Evolutionary conservation across 441 rosid genomes (phyloP).

Genomic region (Daphne laureola): DNA sequence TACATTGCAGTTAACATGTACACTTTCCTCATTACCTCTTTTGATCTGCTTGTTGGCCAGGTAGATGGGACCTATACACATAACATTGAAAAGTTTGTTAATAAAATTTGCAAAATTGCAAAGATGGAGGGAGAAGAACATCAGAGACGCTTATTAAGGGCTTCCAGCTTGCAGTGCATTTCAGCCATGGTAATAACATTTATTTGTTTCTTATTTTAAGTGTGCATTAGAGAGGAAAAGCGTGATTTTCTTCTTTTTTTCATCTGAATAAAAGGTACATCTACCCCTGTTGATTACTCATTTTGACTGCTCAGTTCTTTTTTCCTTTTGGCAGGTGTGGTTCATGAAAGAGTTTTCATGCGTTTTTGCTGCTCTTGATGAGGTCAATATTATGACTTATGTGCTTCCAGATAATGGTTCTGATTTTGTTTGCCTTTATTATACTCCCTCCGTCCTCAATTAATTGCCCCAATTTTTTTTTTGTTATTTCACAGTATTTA

Average conservation of each 20-base stretch:
- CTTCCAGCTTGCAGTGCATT: conserved; percentile 88
- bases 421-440: neutral
- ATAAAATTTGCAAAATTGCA: conserved; percentile 65
- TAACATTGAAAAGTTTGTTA: conserved; percentile 69
- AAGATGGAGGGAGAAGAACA: conserved; percentile 46
- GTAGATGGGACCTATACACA: conserved; percentile 71
- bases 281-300: no score
- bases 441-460: no score
- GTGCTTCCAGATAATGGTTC: neutral
- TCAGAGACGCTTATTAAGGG: conserved; percentile 41
- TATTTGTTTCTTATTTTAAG: conserved; percentile 2
- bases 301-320: conserved; percentile 5
- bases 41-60: conserved; percentile 37
- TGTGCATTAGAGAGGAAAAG: no score
- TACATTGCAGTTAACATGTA: neutral
- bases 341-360: conserved; percentile 78
- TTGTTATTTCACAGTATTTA: no score
- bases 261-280: no score
- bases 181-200: conserved; percentile 72
- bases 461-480: no score
- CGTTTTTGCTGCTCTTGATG: conserved; percentile 65
- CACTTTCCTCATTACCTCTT: neutral
- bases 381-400: conserved; percentile 36
- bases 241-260: no score
- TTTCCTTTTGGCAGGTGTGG: conserved; percentile 63